Base-by-base conservation (phyloP, 2,329 filamentous ascomycete genomes). In the Hortaea sp. region DNA sequence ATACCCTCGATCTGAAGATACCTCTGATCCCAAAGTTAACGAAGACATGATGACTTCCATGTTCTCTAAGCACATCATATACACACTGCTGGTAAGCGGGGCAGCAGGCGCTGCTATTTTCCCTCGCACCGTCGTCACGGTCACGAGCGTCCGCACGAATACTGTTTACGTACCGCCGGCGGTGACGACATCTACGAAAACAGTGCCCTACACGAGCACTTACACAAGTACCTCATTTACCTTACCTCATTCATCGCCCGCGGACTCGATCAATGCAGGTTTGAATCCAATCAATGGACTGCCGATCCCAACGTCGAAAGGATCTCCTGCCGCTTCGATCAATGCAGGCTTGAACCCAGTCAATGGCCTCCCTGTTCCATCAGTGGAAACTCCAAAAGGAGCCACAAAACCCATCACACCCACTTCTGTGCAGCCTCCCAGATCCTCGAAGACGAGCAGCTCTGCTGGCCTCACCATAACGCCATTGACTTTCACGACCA, bases 51-150 rank as follows among this genome's bases (percentile, higher is more conserved):
- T 35, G 32, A 12, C n/a, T 35, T 35, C 32, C 9, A 35, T 40
- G 38, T 12, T 40, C 38, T 40, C 20, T 13, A 40, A 13, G 10
- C 43, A 9, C 9, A 45, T 31, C 7, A 5, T 46, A 9, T 34
- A 30, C 30, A 43, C 43, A 27, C 39, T 52, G 11, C 50, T 52
- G 41, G 48, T 46, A 12, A 39, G 48, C 39, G 43, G 41, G 9
- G 13, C 43, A 45, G 46, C 30, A 30, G 32, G 13, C 10, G 48
- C 48, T 28, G 40, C 42, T 7, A 9, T 47, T 4, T 42, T 51
- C 9, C 37, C 42, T 9, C 50, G 50, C 13, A 28, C 41, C 10
- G 34, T 42, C 29, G 13, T 43, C 39, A 47, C 49, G 12, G 31
- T 45, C 40, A 49, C 39, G 9, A 37, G 20, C 12, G 44, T 35